phyloP scores from a whole-genome alignment of 371 early-diverging fungal species.

The Zychaea mexicana region DNA sequence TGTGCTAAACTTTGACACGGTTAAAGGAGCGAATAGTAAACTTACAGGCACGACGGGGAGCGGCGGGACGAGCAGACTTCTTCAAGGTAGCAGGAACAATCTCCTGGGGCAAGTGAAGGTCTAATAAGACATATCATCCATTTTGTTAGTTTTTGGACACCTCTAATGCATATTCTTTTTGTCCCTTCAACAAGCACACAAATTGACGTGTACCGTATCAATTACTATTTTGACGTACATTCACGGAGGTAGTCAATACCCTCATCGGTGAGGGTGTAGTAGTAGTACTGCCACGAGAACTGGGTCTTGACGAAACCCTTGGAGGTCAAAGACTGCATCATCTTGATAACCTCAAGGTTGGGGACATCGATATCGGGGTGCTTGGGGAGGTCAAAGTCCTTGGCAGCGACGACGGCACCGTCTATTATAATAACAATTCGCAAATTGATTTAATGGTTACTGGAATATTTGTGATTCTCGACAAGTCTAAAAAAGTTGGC shows the following conservation, averaged over 20 bases:
- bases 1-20: no score
- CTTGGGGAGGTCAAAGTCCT: slow-evolving; percentile 96
- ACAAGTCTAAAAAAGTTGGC: no score
- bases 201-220: no score
- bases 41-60: slow-evolving; percentile 72
- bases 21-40: background rate
- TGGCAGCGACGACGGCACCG: slow-evolving; percentile 98
- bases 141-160: background rate
- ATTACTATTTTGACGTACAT: slow-evolving; percentile 39
- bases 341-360: slow-evolving; percentile 99
- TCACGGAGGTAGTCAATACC: slow-evolving; percentile 98
- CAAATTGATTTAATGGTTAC: no score
- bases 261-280: slow-evolving; percentile 97
- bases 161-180: background rate
- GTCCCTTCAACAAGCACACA: background rate
- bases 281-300: slow-evolving; percentile 99
- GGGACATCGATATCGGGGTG: slow-evolving; percentile 96
- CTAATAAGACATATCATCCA: slow-evolving; percentile 16
- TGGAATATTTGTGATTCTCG: no score
- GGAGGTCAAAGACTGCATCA: slow-evolving; percentile 96
- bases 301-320: slow-evolving; percentile 94
- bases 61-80: slow-evolving; percentile 82
- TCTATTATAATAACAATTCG: slow-evolving; percentile 59
- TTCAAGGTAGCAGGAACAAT: slow-evolving; percentile 97
- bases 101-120: slow-evolving; percentile 95